Conservation (phyloP, 2,329 filamentous ascomycete genomes). For the Ophiostoma ulmi region DNA sequence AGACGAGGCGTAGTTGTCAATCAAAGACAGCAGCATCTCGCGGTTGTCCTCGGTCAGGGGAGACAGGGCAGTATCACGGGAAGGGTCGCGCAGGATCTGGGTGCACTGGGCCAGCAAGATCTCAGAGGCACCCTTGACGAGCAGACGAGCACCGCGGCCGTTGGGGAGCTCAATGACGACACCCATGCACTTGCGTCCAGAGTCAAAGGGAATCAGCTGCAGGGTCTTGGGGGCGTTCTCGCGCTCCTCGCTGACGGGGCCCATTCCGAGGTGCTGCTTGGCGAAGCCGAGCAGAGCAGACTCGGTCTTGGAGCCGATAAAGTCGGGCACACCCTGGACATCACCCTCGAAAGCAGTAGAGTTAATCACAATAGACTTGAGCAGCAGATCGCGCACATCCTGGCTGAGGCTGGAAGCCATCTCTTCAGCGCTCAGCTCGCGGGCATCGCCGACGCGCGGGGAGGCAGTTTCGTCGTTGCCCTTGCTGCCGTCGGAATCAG, state of each 20-base stretch:
- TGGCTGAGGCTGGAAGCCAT: conserved; percentile 44
- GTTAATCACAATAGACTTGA: conserved; percentile 59
- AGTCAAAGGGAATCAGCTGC: conserved; percentile 72
- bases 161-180: conserved; percentile 50
- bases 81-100: conserved; percentile 47
- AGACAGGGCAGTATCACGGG: conserved; percentile 40
- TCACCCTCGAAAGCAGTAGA: conserved; percentile 74
- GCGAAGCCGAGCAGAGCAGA: conserved; percentile 68
- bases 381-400: conserved; percentile 48
- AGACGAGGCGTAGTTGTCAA: conserved; percentile 70
- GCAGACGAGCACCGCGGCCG: conserved; percentile 48
- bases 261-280: conserved; percentile 61
- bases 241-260: conserved; percentile 58
- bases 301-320: conserved; percentile 74
- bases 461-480: neutral
- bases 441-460: conserved; percentile 19
- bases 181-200: conserved; percentile 67
- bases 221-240: conserved; percentile 45
- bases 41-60: conserved; percentile 50
- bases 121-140: conserved; percentile 61
- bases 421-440: conserved; percentile 42
- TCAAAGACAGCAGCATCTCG: conserved; percentile 58
- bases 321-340: conserved; percentile 59
- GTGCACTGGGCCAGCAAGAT: conserved; percentile 56
- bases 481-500: conserved; percentile 27